Evolutionary conservation across 768 basidiomycete species (phyloP), one percentile per base, ranked within the genome.

Genomic region (Serendipita sp.): DNA sequence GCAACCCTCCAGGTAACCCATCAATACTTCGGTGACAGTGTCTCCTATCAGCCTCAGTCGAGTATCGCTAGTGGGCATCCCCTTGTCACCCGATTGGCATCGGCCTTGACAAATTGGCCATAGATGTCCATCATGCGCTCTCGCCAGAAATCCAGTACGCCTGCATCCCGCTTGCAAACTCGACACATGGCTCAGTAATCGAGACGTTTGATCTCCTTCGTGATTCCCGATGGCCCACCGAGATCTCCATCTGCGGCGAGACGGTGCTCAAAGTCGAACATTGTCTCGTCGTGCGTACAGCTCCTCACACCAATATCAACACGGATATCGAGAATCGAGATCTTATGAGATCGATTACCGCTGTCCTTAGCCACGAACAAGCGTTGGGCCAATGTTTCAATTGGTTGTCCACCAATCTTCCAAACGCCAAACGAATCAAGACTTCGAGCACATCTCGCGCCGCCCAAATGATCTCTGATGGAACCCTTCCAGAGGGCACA

Each of bases 21-120:
- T n/a, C 17, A 58, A 9, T 58, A 58, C n/a, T 58, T 58, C n/a
- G 53, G 53, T 4, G 31, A 58, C 2, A 33, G 31, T 5, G 53
- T 58, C 20, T 28, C 53, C 4, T 58, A 58, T 58, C 22, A 28
- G 9, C 31, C 53, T 28, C 22, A 33, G 28, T 31, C 53, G 17
- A 24, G 22, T n/a, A 58, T 58, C 30, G 31, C 53, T n/a, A 58
- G 53, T 58, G 53, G 53, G 53, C 53, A 24, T 58, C 30, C 17
- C 31, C 20, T 33, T 31, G 53, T 58, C 53, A 17, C 11, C 22
- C 24, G 17, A 17, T n/a, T n/a, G 53, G 53, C 53, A 28, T n/a
- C 24, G 20, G 31, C 9, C 45, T 50, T 50, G 45, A 50, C n/a
- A n/a, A 20, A 22, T 11, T 24, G 53, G 13, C 24, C 4, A 33